Conservation (phyloP, 2,329 filamentous ascomycete genomes). For the Thelonectria rubi region DNA sequence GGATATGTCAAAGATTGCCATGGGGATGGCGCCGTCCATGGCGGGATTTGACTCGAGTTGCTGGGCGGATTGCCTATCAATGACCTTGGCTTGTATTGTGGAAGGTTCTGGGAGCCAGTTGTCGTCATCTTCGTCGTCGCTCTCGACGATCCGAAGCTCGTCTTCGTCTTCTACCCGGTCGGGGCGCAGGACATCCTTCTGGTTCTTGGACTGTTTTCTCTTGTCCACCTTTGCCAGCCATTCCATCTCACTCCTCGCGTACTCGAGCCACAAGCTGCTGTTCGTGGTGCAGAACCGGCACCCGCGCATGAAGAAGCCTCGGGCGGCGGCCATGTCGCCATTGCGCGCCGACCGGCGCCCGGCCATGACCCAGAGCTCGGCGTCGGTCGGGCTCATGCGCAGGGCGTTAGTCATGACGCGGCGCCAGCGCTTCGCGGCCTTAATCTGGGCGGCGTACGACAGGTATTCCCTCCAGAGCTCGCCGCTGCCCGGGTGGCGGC, state of each 20-base stretch:
- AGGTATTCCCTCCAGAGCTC: slow-evolving; percentile 92
- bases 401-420: slow-evolving; percentile 73
- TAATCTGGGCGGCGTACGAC: slow-evolving; percentile 76
- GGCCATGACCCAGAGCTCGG: slow-evolving; percentile 87
- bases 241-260: slow-evolving; percentile 89
- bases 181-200: slow-evolving; percentile 54
- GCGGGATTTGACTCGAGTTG: slow-evolving; percentile 80
- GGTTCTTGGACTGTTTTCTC: slow-evolving; percentile 68
- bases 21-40: slow-evolving; percentile 90
- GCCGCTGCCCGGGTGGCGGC: slow-evolving; percentile 83
- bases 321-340: slow-evolving; percentile 86
- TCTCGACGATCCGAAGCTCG: slow-evolving; percentile 54
- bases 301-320: slow-evolving; percentile 87
- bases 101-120: slow-evolving; percentile 57
- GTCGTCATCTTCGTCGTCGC: slow-evolving; percentile 57
- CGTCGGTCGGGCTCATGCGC: slow-evolving; percentile 84
- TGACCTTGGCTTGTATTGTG: slow-evolving; percentile 53
- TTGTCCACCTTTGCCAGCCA: slow-evolving; percentile 85
- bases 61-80: slow-evolving; percentile 56
- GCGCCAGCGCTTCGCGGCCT: slow-evolving; percentile 72
- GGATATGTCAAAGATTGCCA: slow-evolving; percentile 89
- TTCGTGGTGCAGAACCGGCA: slow-evolving; percentile 86
- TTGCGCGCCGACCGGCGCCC: slow-evolving; percentile 79
- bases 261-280: slow-evolving; percentile 84
- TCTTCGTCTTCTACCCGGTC: slow-evolving; percentile 60